These are phyloP conservation scores for Poronia punctata DNA, from an alignment of 495 filamentous ascomycete species.

Conservation along the genomic window DNA sequence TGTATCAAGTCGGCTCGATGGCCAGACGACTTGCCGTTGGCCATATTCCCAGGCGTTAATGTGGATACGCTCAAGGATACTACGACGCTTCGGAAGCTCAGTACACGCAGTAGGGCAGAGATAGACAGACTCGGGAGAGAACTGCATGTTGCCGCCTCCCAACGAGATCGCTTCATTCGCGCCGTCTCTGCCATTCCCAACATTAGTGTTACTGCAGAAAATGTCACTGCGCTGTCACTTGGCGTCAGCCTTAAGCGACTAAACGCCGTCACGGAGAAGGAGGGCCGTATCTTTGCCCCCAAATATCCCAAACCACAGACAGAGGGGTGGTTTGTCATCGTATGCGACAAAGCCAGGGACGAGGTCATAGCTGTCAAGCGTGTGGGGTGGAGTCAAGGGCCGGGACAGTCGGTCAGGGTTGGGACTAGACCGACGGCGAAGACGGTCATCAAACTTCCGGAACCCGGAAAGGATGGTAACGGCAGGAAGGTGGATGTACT, in stretches of 20 bases:
- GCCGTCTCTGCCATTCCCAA: slow-evolving; percentile 58
- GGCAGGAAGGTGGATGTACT: slow-evolving; percentile 57
- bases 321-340: slow-evolving; percentile 84
- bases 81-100: slow-evolving; percentile 27
- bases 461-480: slow-evolving; percentile 20
- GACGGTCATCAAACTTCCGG: slow-evolving; percentile 58
- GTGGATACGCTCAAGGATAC: slow-evolving; percentile 28
- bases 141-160: slow-evolving; percentile 28
- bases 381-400: slow-evolving; percentile 56
- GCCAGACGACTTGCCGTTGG: slow-evolving; percentile 73
- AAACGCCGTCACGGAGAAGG: slow-evolving; percentile 55
- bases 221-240: slow-evolving; percentile 53
- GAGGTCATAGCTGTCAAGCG: slow-evolving; percentile 82
- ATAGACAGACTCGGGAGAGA: slow-evolving; percentile 36
- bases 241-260: slow-evolving; percentile 56
- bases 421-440: slow-evolving; percentile 38
- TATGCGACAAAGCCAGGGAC: slow-evolving; percentile 56
- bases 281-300: slow-evolving; percentile 73
- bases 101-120: slow-evolving; percentile 30
- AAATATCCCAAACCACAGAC: slow-evolving; percentile 90
- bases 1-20: slow-evolving; percentile 88
- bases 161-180: slow-evolving; percentile 44
- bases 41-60: slow-evolving; percentile 75
- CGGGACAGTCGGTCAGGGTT: slow-evolving; percentile 16
- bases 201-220: slow-evolving; percentile 54